These are phyloP conservation scores for Logfia minima DNA, from an alignment of 129 eudicot genomes.

Conservation along the genomic window DNA sequence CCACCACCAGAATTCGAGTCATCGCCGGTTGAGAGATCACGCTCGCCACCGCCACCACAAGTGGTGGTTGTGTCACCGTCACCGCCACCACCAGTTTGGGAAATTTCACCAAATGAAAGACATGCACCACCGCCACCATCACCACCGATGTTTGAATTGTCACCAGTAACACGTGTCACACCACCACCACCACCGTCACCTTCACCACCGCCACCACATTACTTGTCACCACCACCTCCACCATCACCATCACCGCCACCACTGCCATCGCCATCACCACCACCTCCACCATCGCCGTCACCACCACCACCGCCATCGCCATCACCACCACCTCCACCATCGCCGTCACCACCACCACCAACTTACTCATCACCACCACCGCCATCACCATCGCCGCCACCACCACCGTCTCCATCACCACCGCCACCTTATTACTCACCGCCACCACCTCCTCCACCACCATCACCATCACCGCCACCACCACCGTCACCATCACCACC, in stretches of 20 bases:
- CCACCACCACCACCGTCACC: constrained; percentile 34
- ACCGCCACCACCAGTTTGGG: constrained; percentile 45
- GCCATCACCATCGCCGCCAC: constrained; percentile 27
- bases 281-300: background rate
- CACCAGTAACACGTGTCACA: constrained; percentile 33
- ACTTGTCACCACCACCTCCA: constrained; percentile 27
- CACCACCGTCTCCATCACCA: constrained; percentile 19
- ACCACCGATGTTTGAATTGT: constrained; percentile 19
- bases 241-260: constrained; percentile 37
- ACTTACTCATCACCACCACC: constrained; percentile 32
- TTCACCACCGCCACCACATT: constrained; percentile 26
- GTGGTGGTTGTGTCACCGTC: constrained; percentile 34
- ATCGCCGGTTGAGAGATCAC: constrained; percentile 45
- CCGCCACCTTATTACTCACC: constrained; percentile 24
- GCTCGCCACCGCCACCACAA: constrained; percentile 59
- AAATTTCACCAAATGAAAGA: constrained; percentile 28
- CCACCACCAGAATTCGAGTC: constrained; percentile 53
- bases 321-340: constrained; percentile 22
- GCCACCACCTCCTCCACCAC: constrained; percentile 24
- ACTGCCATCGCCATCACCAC: constrained; percentile 16
- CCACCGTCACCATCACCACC: constrained; percentile 21
- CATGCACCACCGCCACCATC: constrained; percentile 41
- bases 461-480: constrained; percentile 25
- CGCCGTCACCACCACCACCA: constrained; percentile 6
- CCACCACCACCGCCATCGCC: background rate